phyloP scores from a whole-genome alignment of 169 alveolate species.

The Plasmodium gallinaceum region DNA sequence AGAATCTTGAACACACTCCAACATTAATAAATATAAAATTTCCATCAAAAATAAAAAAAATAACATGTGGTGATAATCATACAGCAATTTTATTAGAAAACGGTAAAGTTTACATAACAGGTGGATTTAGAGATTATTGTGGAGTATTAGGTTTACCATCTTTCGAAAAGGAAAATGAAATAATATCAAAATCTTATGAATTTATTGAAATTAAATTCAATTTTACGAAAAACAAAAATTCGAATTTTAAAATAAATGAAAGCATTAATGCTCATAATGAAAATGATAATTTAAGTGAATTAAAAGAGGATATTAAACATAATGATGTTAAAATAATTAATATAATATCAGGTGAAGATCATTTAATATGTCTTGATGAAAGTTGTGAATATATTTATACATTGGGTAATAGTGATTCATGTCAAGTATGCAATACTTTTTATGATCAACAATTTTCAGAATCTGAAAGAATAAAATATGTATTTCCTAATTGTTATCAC shows the following conservation, averaged over 20 bases:
- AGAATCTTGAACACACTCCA: slow-evolving; percentile 81
- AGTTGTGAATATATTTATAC: slow-evolving; percentile 78
- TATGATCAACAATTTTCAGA: slow-evolving; percentile 45
- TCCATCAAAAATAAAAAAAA: slow-evolving; percentile 69
- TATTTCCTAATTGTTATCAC: slow-evolving; percentile 59
- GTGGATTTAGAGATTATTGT: slow-evolving; percentile 86
- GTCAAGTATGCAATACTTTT: slow-evolving; percentile 79
- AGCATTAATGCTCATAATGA: too few relatives aligned
- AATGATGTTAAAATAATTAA: slow-evolving; percentile 70
- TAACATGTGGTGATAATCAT: slow-evolving; percentile 90
- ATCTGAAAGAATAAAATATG: slow-evolving; percentile 45
- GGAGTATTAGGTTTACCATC: slow-evolving; percentile 89
- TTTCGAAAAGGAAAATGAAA: slow-evolving; percentile 62
- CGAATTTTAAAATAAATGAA: background rate
- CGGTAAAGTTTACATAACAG: slow-evolving; percentile 87
- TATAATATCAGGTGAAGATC: slow-evolving; percentile 85
- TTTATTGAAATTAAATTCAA: slow-evolving; percentile 45
- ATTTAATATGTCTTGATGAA: slow-evolving; percentile 77
- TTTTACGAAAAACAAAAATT: background rate
- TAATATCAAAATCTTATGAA: slow-evolving; percentile 34
- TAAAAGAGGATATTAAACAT: background rate
- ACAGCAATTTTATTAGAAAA: slow-evolving; percentile 82
- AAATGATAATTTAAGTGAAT: too few relatives aligned
- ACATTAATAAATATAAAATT: slow-evolving; percentile 76
- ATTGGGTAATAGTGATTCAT: slow-evolving; percentile 86